Evolutionary conservation across 1,284 basidiomycete species (phyloP).

Genomic region (Jaminaea rosea): DNA sequence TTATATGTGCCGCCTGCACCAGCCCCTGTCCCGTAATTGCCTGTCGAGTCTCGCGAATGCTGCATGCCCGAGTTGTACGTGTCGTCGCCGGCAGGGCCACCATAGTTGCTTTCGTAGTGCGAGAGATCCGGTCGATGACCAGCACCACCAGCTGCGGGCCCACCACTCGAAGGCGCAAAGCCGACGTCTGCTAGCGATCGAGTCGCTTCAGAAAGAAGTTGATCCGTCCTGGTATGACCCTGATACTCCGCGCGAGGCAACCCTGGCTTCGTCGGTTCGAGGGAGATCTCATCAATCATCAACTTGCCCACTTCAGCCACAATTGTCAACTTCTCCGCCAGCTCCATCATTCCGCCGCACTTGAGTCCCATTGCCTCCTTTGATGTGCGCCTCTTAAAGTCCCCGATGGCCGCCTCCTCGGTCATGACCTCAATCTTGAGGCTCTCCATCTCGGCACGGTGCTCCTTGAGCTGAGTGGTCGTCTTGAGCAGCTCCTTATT

Average conservation of each 20-base stretch:
- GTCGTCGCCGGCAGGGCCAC: slow-evolving; percentile 4
- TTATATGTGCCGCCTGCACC: too few relatives aligned
- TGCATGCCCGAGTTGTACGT: slow-evolving; percentile 4
- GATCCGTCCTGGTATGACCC: slow-evolving; percentile 34
- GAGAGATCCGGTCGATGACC: slow-evolving; percentile 7
- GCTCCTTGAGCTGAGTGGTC: slow-evolving; percentile 63
- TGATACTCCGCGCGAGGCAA: slow-evolving; percentile 65
- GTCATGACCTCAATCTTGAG: slow-evolving; percentile 75
- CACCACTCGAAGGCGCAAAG: slow-evolving; percentile 20
- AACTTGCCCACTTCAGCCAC: slow-evolving; percentile 71
- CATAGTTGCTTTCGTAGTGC: slow-evolving; percentile 13
- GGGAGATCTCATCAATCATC: slow-evolving; percentile 71
- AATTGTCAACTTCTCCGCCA: slow-evolving; percentile 73
- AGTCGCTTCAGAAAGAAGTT: slow-evolving; percentile 30
- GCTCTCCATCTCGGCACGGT: slow-evolving; percentile 64
- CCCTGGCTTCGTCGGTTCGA: slow-evolving; percentile 71
- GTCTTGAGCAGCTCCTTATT: slow-evolving; percentile 75
- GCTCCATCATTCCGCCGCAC: slow-evolving; percentile 77
- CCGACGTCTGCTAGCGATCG: slow-evolving; percentile 31
- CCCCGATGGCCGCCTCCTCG: slow-evolving; percentile 71
- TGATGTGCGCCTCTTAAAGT: slow-evolving; percentile 68
- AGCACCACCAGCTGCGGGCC: slow-evolving; percentile 13
- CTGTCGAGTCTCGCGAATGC: slow-evolving; percentile 7
- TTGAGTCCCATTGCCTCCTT: slow-evolving; percentile 72
- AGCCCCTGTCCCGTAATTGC: too few relatives aligned